These are phyloP conservation scores for Penicillium roqueforti DNA, from an alignment of 495 filamentous ascomycete species.

Conservation along the genomic window DNA sequence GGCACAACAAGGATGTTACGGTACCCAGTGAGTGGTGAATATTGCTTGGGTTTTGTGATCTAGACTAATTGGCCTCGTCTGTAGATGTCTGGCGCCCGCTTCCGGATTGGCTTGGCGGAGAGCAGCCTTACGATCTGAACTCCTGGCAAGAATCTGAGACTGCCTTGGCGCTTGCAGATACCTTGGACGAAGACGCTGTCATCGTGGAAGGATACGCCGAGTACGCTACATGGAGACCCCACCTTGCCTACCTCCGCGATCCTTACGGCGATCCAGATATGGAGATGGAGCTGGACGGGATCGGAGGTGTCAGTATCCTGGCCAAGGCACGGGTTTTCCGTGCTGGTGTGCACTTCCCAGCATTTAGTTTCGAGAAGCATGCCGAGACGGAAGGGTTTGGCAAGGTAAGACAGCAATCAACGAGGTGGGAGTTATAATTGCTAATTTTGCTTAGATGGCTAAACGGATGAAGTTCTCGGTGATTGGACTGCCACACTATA, in stretches of 20 bases:
- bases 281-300: constrained; percentile 99
- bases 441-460: constrained; percentile 72
- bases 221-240: constrained; percentile 97
- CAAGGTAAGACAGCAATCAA: constrained; percentile 59
- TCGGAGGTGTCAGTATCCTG: constrained; percentile 95
- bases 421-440: background rate
- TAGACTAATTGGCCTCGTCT: constrained; percentile 7
- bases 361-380: constrained; percentile 98
- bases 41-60: background rate
- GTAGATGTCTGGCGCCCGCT: constrained; percentile 97
- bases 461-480: constrained; percentile 94
- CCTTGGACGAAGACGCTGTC: constrained; percentile 95
- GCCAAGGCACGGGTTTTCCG: constrained; percentile 95
- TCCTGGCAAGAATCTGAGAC: constrained; percentile 99
- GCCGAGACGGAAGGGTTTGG: constrained; percentile 98
- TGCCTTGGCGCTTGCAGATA: constrained; percentile 87
- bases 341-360: constrained; percentile 93
- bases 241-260: constrained; percentile 94
- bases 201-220: constrained; percentile 99
- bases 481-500: constrained; percentile 96
- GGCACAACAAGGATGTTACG: constrained; percentile 98
- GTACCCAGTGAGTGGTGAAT: constrained; percentile 83
- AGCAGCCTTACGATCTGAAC: constrained; percentile 98
- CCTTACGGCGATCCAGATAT: constrained; percentile 98
- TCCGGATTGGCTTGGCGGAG: constrained; percentile 97